phyloP scores from a whole-genome alignment of 1,284 basidiomycete genomes.

The Blastosporella zonata region DNA sequence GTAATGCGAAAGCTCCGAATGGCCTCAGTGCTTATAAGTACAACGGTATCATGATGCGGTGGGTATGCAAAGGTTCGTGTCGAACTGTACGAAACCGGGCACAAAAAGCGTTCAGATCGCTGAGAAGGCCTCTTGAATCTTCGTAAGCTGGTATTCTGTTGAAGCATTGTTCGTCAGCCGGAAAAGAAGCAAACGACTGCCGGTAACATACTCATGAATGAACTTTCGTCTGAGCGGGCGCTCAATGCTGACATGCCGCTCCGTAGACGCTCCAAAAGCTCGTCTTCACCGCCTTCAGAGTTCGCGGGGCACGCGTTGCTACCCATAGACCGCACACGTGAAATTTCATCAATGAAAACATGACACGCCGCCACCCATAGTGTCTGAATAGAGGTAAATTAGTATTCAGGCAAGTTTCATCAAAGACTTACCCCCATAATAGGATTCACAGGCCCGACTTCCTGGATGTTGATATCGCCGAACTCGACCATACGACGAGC shows the following conservation, averaged over 20 bases:
- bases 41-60: conserved; percentile 15
- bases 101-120: conserved; percentile 20
- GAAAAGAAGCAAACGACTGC: not conserved
- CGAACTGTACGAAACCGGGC: not conserved
- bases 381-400: conserved; percentile 28
- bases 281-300: conserved; percentile 29
- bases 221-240: conserved; percentile 36
- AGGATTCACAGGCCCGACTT: conserved; percentile 40
- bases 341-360: conserved; percentile 41
- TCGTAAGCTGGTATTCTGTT: conserved; percentile 37
- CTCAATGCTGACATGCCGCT: conserved; percentile 35
- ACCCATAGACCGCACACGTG: conserved; percentile 31
- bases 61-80: conserved; percentile 10
- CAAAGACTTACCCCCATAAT: conserved; percentile 41
- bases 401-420: conserved; percentile 3
- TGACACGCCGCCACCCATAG: conserved; percentile 41
- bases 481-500: conserved; percentile 38
- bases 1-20: not conserved
- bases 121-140: conserved; percentile 37
- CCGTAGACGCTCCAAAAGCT: conserved; percentile 34
- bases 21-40: conserved; percentile 1
- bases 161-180: not conserved
- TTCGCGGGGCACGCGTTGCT: conserved; percentile 27
- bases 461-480: conserved; percentile 34
- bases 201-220: conserved; percentile 35